These are phyloP conservation scores for Fusarium newnesense DNA, from an alignment of 2,329 filamentous ascomycete genomes.

Conservation along the genomic window DNA sequence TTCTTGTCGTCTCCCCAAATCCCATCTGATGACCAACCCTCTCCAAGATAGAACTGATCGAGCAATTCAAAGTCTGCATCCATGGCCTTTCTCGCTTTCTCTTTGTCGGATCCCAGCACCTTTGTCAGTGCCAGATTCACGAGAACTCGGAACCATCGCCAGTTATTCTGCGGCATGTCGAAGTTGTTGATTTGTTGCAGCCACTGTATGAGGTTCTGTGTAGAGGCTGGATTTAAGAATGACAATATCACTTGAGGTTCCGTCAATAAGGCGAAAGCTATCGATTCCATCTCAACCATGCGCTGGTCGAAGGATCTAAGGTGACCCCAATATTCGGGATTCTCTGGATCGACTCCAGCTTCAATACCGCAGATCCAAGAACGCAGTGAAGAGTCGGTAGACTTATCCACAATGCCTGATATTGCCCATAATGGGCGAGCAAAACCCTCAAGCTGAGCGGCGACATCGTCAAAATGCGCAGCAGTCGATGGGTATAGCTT, in stretches of 20 bases:
- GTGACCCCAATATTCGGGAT: slow-evolving; percentile 58
- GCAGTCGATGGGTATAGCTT: slow-evolving; percentile 50
- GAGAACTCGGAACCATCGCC: slow-evolving; percentile 63
- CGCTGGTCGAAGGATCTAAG: slow-evolving; percentile 58
- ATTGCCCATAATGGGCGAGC: slow-evolving; percentile 52
- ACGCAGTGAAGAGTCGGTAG: slow-evolving; percentile 40
- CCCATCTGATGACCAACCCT: slow-evolving; percentile 61
- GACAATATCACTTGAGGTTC: slow-evolving; percentile 52
- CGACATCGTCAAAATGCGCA: slow-evolving; percentile 55
- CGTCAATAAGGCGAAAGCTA: slow-evolving; percentile 58
- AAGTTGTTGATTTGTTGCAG: slow-evolving; percentile 55
- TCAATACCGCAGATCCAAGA: slow-evolving; percentile 48
- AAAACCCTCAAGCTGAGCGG: slow-evolving; percentile 58
- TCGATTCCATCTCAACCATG: slow-evolving; percentile 64
- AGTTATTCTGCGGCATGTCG: slow-evolving; percentile 59
- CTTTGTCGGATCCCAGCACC: slow-evolving; percentile 50
- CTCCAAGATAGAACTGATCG: slow-evolving; percentile 55
- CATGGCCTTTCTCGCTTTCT: slow-evolving; percentile 51
- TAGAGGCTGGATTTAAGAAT: slow-evolving; percentile 41
- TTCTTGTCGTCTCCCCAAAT: slow-evolving; percentile 48
- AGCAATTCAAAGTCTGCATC: slow-evolving; percentile 55
- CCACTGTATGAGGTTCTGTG: slow-evolving; percentile 53
- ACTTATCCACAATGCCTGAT: slow-evolving; percentile 52
- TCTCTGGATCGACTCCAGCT: slow-evolving; percentile 47
- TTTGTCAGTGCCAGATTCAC: slow-evolving; percentile 57